Evolutionary conservation across 1,139 yeast species (phyloP), one percentile per base, ranked within the genome.

Genomic region (Geotrichum macrosporum): DNA sequence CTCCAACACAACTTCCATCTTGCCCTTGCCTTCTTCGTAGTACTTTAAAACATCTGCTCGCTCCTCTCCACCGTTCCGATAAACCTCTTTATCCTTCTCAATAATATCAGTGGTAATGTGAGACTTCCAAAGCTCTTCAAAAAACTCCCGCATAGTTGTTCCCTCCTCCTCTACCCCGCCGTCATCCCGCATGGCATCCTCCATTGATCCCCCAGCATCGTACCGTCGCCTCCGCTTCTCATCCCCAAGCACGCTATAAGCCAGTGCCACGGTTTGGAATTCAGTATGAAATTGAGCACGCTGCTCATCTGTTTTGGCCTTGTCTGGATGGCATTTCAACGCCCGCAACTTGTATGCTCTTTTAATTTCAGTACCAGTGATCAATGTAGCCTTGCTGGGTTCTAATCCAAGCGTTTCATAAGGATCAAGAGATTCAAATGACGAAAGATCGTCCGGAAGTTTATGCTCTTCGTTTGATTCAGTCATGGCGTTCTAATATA

Each of bases 251-350:
- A 87, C 73, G 42, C 82, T 72, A 62, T 84, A 86, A 29, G 95
- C 83, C 62, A 84, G 81, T 60, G 86, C 92, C 24, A 87, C 73
- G 56, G 75, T 68, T 51, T 87, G 84, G 62, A 87, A 87, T 50
- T 59, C 58, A n/a, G 64, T 68, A 50, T 68, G 69, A 51, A 75
- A 73, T 31, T 61, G 69, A 29, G 52, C 64, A 24, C 53, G 61
- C 35, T 64, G 67, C 1, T 64, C 64, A 5, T 61, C 64, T 3
- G 67, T 62, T 18, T 61, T 65, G 51, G 76, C 77, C 61, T 86
- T 87, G 64, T 87, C 96, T 0, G 96, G 96, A 62, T 87, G 96
- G 53, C 76, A 75, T 52, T 73, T 69, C 37, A 87, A 71, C 56
- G 94, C 86, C 35, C 78, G 68, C 53, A 76, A 77, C 56, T 88